Conservation (phyloP, 1,284 basidiomycete genomes). For the Omphalotus olearius region DNA sequence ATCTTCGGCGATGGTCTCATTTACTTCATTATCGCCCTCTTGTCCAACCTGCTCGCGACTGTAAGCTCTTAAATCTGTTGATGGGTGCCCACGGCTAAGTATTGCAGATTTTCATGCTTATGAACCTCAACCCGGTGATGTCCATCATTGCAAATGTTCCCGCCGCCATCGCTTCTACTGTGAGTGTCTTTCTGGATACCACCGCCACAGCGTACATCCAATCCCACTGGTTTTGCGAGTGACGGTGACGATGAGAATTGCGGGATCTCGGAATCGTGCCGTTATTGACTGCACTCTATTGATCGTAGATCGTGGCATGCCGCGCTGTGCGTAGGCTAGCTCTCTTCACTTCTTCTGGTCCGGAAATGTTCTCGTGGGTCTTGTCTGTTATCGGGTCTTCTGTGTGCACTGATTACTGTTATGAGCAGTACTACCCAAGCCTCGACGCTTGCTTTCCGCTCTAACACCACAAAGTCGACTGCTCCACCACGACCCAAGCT, state of each 20-base stretch:
- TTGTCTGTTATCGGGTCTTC: not conserved
- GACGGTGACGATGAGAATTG: not conserved
- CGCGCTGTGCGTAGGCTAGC: constrained; percentile 64
- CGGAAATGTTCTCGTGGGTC: constrained; percentile 54
- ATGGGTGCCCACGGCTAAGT: no score
- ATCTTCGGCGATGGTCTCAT: constrained; percentile 70
- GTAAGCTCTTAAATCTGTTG: no score
- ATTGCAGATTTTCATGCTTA: constrained; percentile 59
- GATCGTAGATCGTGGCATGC: constrained; percentile 60
- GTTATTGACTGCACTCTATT: not conserved
- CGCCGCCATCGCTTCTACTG: constrained; percentile 63
- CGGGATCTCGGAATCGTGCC: not conserved
- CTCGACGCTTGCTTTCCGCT: constrained; percentile 41
- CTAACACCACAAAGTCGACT: constrained; percentile 20
- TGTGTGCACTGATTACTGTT: constrained; percentile 6
- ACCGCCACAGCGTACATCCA: not conserved
- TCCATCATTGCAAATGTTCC: constrained; percentile 73
- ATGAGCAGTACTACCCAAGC: constrained; percentile 31
- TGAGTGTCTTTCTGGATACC: constrained; percentile 9
- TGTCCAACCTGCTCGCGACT: constrained; percentile 64
- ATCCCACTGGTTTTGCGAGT: not conserved
- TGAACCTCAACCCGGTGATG: constrained; percentile 71
- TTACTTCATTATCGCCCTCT: constrained; percentile 69
- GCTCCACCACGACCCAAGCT: constrained; percentile 26
- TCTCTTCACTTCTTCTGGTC: constrained; percentile 47